Evolutionary conservation across 371 early-diverging fungal genomes (phyloP), one percentile per base, ranked within the genome.

Genomic region (Mortierella sp.): DNA sequence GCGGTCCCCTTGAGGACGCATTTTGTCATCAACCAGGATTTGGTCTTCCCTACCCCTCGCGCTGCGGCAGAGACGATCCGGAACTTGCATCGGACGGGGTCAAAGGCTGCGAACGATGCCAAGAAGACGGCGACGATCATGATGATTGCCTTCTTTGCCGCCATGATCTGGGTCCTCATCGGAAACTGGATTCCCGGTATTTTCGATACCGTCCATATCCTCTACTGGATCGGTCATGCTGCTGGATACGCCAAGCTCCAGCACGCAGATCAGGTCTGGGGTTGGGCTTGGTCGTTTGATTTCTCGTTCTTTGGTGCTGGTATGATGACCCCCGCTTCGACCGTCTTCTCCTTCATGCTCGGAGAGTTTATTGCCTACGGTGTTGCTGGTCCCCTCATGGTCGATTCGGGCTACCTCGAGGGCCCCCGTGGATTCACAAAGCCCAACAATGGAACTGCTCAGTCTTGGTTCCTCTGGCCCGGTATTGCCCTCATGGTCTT

Each of bases 271-370:
- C 73, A 63, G 24, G 43, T 79, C 18, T 95, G 94, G 94, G 89
- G 91, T 0, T 95, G 93, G 93, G 76, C 77, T 41, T 90, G 93
- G 83, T 80, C 81, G 72, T 92, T 73, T 56, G 91, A 92, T 71
- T 90, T 90, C 72, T 93, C 95, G 27, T 95, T 95, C 90, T 89
- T 92, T 76, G 95, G 95, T 70, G 94, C 95, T 70, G 95, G 95
- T 75, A 77, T 94, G 77, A 90, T 95, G 91, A 92, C 91, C 44
- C 93, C 93, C 38, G 89, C 88, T 12, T 88, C 88, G 63, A 93
- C 94, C 43, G 92, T 91, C 65, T 71, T 88, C 63, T 89, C 93
- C 18, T 92, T 95, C 88, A 91, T 93, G 63, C 32, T 89, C 18
- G 90, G 94, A 38, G 81, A 91, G 43, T 41, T 94, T 32, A 49